These are phyloP conservation scores for Agapanthus africanus DNA, from an alignment of 106 monocot genomes.

Conservation along the genomic window DNA sequence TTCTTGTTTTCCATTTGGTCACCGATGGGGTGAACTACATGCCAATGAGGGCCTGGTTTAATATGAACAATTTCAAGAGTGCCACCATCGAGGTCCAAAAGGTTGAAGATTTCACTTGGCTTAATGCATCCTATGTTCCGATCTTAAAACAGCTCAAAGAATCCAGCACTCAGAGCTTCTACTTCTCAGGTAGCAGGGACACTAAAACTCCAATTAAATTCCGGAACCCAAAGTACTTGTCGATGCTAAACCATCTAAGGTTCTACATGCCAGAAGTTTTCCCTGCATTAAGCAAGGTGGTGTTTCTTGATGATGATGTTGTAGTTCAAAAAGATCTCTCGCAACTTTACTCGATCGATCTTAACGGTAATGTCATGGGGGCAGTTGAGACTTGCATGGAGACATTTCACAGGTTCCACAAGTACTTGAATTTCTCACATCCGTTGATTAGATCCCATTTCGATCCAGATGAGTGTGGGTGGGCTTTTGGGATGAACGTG, in stretches of 20 bases:
- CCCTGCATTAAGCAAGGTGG: slow-evolving; percentile 19
- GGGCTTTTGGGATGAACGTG: slow-evolving; percentile 38
- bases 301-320: slow-evolving; percentile 33
- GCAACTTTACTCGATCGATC: slow-evolving; percentile 16
- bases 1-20: slow-evolving; percentile 31
- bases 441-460: slow-evolving; percentile 20
- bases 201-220: slow-evolving; percentile 29
- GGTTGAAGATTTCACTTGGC: slow-evolving; percentile 33
- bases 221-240: slow-evolving; percentile 30
- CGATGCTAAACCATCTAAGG: slow-evolving; percentile 32
- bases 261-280: slow-evolving; percentile 35
- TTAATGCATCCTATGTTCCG: slow-evolving; percentile 23
- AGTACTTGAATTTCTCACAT: slow-evolving; percentile 31
- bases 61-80: slow-evolving; percentile 17
- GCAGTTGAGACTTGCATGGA: slow-evolving; percentile 32
- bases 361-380: slow-evolving; percentile 34
- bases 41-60: slow-evolving; percentile 35
- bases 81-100: slow-evolving; percentile 27
- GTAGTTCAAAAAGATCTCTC: slow-evolving; percentile 29
- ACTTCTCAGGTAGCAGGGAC: slow-evolving; percentile 8
- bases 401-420: slow-evolving; percentile 27
- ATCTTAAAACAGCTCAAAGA: slow-evolving; percentile 13
- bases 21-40: slow-evolving; percentile 32
- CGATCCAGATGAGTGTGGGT: slow-evolving; percentile 26
- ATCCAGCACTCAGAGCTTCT: slow-evolving; percentile 9